Conservation (phyloP, 2,329 filamentous ascomycete genomes). For the Hymenoscyphus scutula region DNA sequence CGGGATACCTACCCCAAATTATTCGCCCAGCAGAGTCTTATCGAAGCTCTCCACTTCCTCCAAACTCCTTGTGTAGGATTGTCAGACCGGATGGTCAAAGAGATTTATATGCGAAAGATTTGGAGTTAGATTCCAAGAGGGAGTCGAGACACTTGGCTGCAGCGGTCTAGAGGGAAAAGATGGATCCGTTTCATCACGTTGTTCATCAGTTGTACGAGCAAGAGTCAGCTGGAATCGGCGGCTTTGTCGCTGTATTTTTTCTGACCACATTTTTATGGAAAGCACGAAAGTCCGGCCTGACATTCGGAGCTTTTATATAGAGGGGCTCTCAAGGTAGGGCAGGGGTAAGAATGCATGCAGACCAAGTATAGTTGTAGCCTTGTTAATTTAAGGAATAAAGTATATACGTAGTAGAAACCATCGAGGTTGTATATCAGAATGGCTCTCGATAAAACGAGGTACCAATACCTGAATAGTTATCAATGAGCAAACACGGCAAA, state of each 20-base stretch:
- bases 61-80: background rate
- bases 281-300: background rate
- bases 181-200: slow-evolving; percentile 5
- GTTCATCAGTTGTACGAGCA: background rate
- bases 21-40: background rate
- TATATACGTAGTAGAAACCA: too few relatives aligned
- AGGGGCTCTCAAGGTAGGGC: background rate
- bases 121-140: background rate
- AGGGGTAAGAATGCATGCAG: background rate
- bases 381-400: background rate
- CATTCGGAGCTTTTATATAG: too few relatives aligned
- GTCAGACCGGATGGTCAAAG: background rate
- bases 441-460: too few relatives aligned
- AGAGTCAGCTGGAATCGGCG: background rate
- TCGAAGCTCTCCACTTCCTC: background rate
- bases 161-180: background rate
- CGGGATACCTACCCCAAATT: background rate
- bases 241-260: background rate
- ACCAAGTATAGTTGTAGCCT: background rate
- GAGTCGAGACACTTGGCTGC: background rate
- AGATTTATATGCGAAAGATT: background rate
- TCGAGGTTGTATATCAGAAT: too few relatives aligned
- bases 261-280: background rate
- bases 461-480: too few relatives aligned
- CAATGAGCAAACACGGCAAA: too few relatives aligned